Evolutionary conservation across 352 stramenopile species (phyloP), one percentile per base, ranked within the genome.

Genomic region (Phytophthora melonis): DNA sequence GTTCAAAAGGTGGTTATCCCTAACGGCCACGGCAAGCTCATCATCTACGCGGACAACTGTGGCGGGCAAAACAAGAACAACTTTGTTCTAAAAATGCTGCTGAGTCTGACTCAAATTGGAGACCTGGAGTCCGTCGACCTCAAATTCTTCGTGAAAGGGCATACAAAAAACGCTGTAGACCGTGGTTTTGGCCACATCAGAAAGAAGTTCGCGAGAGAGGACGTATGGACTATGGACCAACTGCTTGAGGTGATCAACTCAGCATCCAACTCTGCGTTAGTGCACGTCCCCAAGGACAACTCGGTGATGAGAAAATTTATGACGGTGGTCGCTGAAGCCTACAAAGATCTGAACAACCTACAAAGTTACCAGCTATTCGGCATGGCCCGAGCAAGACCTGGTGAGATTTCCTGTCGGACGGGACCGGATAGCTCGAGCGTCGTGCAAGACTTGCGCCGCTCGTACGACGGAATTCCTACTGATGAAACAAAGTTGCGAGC

Each of bases 21-120:
- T 1, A 11, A 13, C 1, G 55, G 34, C 34, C 4, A 52, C 4
- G 3, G 27, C 27, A 32, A 32, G 27, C 27, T 32, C 27, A 32
- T 3, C 27, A 32, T 75, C 27, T 74, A 70, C 14, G 36, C 68
- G 5, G 61, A 66, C 49, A 70, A 75, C 21, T 75, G 68, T 21
- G 16, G 55, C 3, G 68, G 61, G 0, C 61, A 70, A 39, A 75
- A 75, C 41, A 66, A 75, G 36, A 70, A 66, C 54, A 63, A 32
- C 27, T 32, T 32, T 32, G 27, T 32, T 32, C 27, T 32, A 32
- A 32, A 32, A 32, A 32, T 32, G 27, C 27, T 32, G 27, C 27
- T 32, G 27, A 32, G 27, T 32, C 27, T 32, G 27, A 32, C 27
- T 32, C 27, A 32, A 32, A 32, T 32, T 32, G 27, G 27, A 9